Conservation (phyloP, 805 yeast genomes). For the Myxozyma vanderwaltii region DNA sequence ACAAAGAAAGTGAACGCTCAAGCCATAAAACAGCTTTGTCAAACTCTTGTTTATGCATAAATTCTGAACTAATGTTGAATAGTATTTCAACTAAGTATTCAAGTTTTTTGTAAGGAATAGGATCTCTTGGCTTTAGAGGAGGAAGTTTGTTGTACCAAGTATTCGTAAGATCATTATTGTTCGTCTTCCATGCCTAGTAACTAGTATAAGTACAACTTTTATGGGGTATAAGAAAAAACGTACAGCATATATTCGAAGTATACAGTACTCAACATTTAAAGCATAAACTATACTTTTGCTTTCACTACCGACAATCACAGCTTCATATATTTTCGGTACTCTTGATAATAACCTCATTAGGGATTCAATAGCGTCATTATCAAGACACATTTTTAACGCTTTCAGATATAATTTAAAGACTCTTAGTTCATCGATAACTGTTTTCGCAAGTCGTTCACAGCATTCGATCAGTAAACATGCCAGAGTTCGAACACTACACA, state of each 20-base stretch:
- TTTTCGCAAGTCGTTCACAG: constrained; percentile 10
- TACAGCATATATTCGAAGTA: constrained; percentile 17
- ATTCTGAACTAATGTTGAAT: constrained; percentile 16
- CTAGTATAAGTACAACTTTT: no score
- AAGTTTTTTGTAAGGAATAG: constrained; percentile 11
- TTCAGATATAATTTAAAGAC: constrained; percentile 21
- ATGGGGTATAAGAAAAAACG: neutral
- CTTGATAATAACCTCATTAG: constrained; percentile 11
- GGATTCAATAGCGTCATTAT: constrained; percentile 16
- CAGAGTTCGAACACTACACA: constrained; percentile 15
- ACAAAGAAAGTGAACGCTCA: constrained; percentile 10
- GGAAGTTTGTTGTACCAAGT: constrained; percentile 17
- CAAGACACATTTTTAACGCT: constrained; percentile 22
- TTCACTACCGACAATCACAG: neutral
- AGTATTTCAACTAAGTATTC: constrained; percentile 18
- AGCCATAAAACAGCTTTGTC: constrained; percentile 17
- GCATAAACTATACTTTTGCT: neutral
- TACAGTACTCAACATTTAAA: constrained; percentile 14
- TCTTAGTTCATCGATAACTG: constrained; percentile 4
- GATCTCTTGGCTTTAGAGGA: neutral
- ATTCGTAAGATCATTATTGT: constrained; percentile 20
- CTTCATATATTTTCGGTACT: constrained; percentile 9
- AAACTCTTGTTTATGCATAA: neutral
- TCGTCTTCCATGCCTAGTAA: constrained; percentile 16
- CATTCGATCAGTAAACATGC: constrained; percentile 27